Base-by-base conservation (phyloP, 257 asterid genomes). In the Gentiana straminea region DNA sequence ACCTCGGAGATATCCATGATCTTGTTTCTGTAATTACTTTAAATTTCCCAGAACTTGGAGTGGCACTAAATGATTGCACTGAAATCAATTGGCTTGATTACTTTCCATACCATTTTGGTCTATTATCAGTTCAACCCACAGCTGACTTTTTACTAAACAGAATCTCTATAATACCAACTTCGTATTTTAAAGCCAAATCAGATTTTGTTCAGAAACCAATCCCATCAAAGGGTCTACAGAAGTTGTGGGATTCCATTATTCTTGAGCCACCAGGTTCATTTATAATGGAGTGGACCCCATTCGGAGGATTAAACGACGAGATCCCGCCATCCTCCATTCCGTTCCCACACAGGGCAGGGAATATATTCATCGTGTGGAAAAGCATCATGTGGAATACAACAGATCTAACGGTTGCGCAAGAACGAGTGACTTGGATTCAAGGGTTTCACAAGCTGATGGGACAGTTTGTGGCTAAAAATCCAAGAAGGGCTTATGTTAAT, bases 281-380 rank as follows among this genome's bases (percentile, higher is more conserved):
- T 2, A 5, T 1, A 7, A 47, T 63, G 45, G 47, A 33, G 33
- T 54, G 45, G 8, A 45, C 48, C 8, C 54, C 49, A 10, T 63
- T 38, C 1, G 67, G 67, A 10, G 67, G 67, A 3, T n/a, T 13
- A 9, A 52, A 41, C 54, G 50, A 45, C 8, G 8, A 3, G 10
- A 63, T 63, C 8, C 10, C 61, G 3, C 61, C 53, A 33, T 63
- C 67, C 12, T 32, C 44, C 7, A 54, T 35, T 15, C 61, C 49
- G 6, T 59, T 59, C 44, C 64, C 64, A 9, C 53, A 58, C 34
- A 58, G 63, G 39, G 39, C 5, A 44, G 67, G 67, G 4, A 52
- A 52, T 7, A 8, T 39, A 49, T 41, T 33, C 45, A 8, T 44
- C 12, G 10, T 63, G 7, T 9, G n/a, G 2, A 7, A 55, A 24